A percentile compares a stretch with the other conserved stretches of the same genome.
phyloP scores from a whole-genome alignment of 83 land plant genomes.

The Picea abies region DNA sequence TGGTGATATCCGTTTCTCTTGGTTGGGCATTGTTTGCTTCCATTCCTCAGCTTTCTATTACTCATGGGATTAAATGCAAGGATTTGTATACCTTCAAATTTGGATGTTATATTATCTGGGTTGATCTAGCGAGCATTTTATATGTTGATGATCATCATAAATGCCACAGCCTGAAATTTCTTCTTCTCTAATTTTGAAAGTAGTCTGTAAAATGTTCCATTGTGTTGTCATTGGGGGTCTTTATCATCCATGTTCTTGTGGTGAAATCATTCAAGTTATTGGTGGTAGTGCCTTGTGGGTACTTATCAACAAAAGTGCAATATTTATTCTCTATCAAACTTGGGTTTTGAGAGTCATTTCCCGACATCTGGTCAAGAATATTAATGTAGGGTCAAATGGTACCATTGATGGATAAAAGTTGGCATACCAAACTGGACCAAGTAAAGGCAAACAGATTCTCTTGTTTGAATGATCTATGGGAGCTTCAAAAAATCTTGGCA shows the following conservation, averaged over 20 bases:
- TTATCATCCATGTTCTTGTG: no score
- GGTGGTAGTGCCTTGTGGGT: constrained; percentile 39
- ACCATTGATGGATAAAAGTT: constrained; percentile 38
- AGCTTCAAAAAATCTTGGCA: no score
- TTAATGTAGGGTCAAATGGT: constrained; percentile 33
- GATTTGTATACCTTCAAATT: background rate
- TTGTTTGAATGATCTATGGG: background rate
- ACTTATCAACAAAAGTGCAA: constrained; percentile 42
- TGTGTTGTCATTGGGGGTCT: no score
- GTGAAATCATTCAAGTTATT: no score
- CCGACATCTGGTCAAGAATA: constrained; percentile 45
- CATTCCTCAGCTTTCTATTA: constrained; percentile 36
- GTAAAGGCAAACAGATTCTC: constrained; percentile 37
- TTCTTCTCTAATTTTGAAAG: no score
- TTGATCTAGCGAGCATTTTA: background rate
- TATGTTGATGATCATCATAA: no score
- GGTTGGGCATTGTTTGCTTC: constrained; percentile 36
- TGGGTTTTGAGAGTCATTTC: constrained; percentile 47
- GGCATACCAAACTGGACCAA: constrained; percentile 12
- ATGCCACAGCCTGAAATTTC: no score
- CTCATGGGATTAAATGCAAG: constrained; percentile 47
- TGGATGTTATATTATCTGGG: constrained; percentile 26
- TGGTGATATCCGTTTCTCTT: constrained; percentile 40
- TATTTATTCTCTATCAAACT: constrained; percentile 41
- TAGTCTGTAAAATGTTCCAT: no score